Evolutionary conservation across 163 green algal genomes (phyloP), one percentile per base, ranked within the genome.

Genomic region (Scenedesmus sp.): DNA sequence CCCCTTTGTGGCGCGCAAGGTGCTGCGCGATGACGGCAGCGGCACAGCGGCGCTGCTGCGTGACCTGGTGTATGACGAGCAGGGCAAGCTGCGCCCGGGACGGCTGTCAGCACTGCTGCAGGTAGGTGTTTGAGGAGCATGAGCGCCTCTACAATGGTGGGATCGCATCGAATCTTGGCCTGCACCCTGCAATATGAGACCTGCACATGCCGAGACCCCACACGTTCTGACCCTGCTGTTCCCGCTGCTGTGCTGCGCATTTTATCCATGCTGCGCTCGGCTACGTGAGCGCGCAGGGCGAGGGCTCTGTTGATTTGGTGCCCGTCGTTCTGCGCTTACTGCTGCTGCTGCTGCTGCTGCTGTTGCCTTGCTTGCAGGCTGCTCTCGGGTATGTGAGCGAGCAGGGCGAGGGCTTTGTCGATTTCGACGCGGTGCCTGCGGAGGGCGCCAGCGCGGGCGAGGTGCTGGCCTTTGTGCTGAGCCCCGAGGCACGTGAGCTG

Each of bases 1-100:
- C 90, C 97, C 97, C 54, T 98, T 97, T 89, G 96, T 98, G 8
- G 96, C 96, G 79, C 91, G 97, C n/a, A 97, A 97, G 93, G 94
- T 99, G 64, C 91, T 99, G 86, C 94, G 95, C 73, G 96, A 97
- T 88, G 96, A 97, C 91, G 95, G 89, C 91, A 96, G 77, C 73
- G 91, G 89, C 90, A 93, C 91, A 79, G 93, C 89, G 0, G 66
- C 86, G 60, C 94, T 97, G 84, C 95, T 97, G 87, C 90, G 93
- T 6, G 94, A 97, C 89, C 95, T 98, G 26, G 88, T 98, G 46
- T 96, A 96, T 74, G 95, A 97, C 84, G 91, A 90, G 5, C 93
- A 94, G 26, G 92, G 92, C 79, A 91, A 91, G 56, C 85, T 97
- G 76, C 93, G 94, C 52, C 91, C 93, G 12, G 94, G 93, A 6